These are phyloP conservation scores for Rhodocollybia butyracea DNA, from an alignment of 768 basidiomycete species.

Conservation along the genomic window DNA sequence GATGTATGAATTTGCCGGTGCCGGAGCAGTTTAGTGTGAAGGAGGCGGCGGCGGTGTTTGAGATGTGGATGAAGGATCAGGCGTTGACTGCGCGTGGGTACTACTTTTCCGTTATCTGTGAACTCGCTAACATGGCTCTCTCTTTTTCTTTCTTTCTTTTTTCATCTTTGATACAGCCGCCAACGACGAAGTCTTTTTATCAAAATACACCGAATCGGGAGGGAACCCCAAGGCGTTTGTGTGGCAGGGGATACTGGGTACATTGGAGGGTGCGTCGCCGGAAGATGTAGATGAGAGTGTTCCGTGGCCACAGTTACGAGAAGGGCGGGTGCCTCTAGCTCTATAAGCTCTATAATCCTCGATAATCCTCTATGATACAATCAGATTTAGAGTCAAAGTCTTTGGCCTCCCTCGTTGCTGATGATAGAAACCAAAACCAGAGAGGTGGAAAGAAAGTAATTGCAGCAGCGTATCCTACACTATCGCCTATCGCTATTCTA, in stretches of 20 bases:
- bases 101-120: background rate
- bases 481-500: too few species aligned
- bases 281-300: background rate
- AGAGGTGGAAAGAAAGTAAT: too few species aligned
- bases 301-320: conserved; percentile 2
- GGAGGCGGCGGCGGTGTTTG: conserved; percentile 75
- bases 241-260: conserved; percentile 52
- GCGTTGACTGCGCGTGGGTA: conserved; percentile 50
- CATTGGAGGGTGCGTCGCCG: conserved; percentile 4
- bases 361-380: too few species aligned
- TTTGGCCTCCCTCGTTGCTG: too few species aligned
- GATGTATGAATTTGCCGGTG: conserved; percentile 46
- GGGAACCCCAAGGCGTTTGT: conserved; percentile 84
- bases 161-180: conserved; percentile 9
- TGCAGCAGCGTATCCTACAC: too few species aligned
- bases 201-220: conserved; percentile 72
- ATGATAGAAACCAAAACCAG: too few species aligned
- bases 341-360: too few species aligned
- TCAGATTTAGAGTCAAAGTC: too few species aligned
- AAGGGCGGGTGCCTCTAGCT: conserved; percentile 5
- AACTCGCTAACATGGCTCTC: background rate
- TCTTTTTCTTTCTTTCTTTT: background rate
- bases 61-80: conserved; percentile 68
- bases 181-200: conserved; percentile 72
- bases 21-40: conserved; percentile 56